Evolutionary conservation across 345 rosid genomes (phyloP).

Genomic region (Raphanus raphanistrum): DNA sequence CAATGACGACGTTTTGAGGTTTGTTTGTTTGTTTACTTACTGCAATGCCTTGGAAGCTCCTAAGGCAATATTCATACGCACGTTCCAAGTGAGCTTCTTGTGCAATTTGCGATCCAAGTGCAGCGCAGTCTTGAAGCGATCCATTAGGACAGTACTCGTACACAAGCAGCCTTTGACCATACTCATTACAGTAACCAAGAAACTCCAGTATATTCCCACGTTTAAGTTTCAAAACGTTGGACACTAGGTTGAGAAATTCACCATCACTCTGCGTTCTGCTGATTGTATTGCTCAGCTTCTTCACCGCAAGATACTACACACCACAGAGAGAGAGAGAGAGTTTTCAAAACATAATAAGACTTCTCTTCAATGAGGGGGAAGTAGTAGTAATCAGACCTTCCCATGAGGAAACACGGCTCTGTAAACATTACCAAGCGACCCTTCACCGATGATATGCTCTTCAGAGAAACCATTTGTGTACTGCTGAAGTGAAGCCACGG

Average conservation of each 20-base stretch:
- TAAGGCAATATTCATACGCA: conserved; percentile 67
- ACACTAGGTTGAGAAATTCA: conserved; percentile 63
- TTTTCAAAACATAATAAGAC: background rate
- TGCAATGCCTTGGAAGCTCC: conserved; percentile 89
- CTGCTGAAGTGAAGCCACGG: conserved; percentile 84
- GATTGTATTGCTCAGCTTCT: conserved; percentile 63
- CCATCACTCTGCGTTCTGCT: conserved; percentile 52
- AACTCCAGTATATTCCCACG: conserved; percentile 72
- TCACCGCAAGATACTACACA: conserved; percentile 68
- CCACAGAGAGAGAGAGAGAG: background rate
- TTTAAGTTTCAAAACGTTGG: conserved; percentile 53
- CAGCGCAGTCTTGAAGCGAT: conserved; percentile 74
- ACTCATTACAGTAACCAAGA: conserved; percentile 83
- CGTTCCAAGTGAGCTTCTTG: conserved; percentile 71
- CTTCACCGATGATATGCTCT: conserved; percentile 78
- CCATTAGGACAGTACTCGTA: conserved; percentile 65
- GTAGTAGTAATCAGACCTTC: conserved; percentile 47
- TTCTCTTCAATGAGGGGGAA: background rate
- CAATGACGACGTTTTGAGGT: background rate
- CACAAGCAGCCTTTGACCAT: conserved; percentile 70
- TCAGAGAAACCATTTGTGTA: conserved; percentile 78
- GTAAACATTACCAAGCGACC: conserved; percentile 70
- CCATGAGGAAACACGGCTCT: conserved; percentile 78
- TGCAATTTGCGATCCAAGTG: conserved; percentile 63
- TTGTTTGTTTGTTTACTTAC: conserved; percentile 50